Evolutionary conservation across 441 rosid species (phyloP).

Genomic region (Erodium trifolium): DNA sequence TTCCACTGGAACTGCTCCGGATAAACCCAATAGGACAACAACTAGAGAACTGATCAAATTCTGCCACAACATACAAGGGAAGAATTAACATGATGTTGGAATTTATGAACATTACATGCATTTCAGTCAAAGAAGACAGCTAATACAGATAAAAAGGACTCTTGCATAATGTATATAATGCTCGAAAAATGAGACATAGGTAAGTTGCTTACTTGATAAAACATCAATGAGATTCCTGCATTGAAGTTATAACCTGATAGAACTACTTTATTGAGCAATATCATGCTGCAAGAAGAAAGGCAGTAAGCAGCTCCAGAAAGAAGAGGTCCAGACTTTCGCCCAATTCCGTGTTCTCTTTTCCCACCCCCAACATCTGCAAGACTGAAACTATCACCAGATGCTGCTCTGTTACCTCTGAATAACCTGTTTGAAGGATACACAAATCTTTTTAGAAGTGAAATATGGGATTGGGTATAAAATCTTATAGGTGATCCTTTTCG

Average conservation of each 20-base stretch:
- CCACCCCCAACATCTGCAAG: conserved; percentile 27
- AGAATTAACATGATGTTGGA: not conserved
- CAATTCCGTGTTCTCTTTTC: conserved; percentile 43
- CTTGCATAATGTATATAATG: not conserved
- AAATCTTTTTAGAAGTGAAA: not conserved
- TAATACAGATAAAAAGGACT: not conserved
- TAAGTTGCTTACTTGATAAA: conserved; percentile 61
- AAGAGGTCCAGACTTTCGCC: conserved; percentile 52
- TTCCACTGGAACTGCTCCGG: conserved; percentile 56
- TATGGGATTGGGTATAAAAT: too few species aligned
- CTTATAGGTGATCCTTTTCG: too few species aligned
- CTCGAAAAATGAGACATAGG: not conserved
- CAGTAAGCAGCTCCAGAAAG: conserved; percentile 87
- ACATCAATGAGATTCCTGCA: conserved; percentile 74
- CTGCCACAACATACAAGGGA: conserved; percentile 35
- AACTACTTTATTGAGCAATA: conserved; percentile 68
- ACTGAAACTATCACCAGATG: conserved; percentile 17
- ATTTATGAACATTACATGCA: not conserved
- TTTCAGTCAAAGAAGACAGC: not conserved
- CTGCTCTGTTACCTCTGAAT: conserved; percentile 41
- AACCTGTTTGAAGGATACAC: conserved; percentile 34
- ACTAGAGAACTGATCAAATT: conserved; percentile 63
- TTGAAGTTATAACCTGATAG: conserved; percentile 64
- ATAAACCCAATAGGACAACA: conserved; percentile 44
- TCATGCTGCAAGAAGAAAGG: conserved; percentile 87